Conservation (phyloP, 2,329 filamentous ascomycete genomes). For the Knoxdaviesia proteae region DNA sequence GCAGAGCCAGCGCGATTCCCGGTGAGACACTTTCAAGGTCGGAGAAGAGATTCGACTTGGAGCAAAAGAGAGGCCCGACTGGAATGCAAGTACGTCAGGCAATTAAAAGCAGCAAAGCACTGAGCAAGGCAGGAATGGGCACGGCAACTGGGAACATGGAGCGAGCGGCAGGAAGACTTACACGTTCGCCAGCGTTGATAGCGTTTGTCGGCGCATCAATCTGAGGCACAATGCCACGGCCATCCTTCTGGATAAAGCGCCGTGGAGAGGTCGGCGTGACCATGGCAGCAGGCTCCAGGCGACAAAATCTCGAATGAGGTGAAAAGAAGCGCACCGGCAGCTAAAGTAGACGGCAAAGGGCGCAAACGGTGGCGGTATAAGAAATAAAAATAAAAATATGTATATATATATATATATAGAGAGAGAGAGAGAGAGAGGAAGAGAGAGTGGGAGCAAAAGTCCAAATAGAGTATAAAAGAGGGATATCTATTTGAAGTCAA, state of each 20-base stretch:
- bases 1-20: too few relatives aligned
- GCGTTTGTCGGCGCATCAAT: conserved; percentile 64
- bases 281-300: conserved; percentile 5
- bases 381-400: too few relatives aligned
- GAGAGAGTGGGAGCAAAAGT: neutral
- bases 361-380: too few relatives aligned
- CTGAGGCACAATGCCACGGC: conserved; percentile 23
- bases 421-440: conserved; percentile 1
- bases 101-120: too few relatives aligned
- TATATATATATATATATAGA: too few relatives aligned
- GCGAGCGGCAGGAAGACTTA: conserved; percentile 22
- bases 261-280: conserved; percentile 6
- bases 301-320: neutral
- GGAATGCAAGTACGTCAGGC: too few relatives aligned
- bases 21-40: too few relatives aligned
- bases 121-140: conserved; percentile 1
- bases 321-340: neutral
- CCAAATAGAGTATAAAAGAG: neutral
- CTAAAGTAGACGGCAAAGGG: neutral
- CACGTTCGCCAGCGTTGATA: conserved; percentile 58
- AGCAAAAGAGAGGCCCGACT: too few relatives aligned
- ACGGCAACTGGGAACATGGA: neutral
- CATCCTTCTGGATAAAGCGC: conserved; percentile 21
- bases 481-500: neutral
- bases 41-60: too few relatives aligned